phyloP scores from a whole-genome alignment of 1,284 basidiomycete species.

The Erythrobasidium hasegawianum region DNA sequence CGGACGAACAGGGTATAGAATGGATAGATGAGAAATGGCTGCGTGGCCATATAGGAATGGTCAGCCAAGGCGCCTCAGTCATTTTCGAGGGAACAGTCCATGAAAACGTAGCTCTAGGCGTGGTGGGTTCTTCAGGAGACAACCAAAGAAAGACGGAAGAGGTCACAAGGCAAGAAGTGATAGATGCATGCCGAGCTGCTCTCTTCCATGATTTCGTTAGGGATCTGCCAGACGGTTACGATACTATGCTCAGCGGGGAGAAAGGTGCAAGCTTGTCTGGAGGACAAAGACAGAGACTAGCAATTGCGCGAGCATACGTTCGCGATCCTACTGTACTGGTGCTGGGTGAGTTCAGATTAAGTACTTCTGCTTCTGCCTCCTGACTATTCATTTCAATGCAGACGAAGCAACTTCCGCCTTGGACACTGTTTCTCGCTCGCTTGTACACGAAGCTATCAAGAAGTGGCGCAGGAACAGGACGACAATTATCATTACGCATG shows the following conservation, averaged over 20 bases:
- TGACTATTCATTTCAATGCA: constrained; percentile 47
- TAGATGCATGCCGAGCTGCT: constrained; percentile 75
- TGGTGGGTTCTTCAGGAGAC: constrained; percentile 54
- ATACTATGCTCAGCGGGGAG: constrained; percentile 67
- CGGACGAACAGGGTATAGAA: constrained; percentile 76
- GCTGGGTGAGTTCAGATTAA: constrained; percentile 62
- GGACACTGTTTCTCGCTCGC: constrained; percentile 78
- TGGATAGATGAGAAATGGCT: constrained; percentile 75
- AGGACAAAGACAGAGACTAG: constrained; percentile 87
- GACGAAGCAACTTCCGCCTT: constrained; percentile 96
- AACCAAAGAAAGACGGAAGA: constrained; percentile 47
- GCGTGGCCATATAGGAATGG: constrained; percentile 66
- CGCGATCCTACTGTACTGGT: constrained; percentile 85
- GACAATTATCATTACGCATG: constrained; percentile 95
- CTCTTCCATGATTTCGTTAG: constrained; percentile 82
- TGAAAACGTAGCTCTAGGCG: constrained; percentile 82
- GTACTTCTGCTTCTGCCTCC: not conserved
- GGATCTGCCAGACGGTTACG: constrained; percentile 80
- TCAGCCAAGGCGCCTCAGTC: constrained; percentile 70
- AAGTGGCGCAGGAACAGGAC: constrained; percentile 76
- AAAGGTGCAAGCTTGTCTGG: constrained; percentile 78
- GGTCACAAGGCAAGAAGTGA: constrained; percentile 66
- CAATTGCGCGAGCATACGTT: constrained; percentile 81
- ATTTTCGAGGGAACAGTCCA: constrained; percentile 77
- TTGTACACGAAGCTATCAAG: constrained; percentile 85